Conservation (phyloP, 202 grass and related monocot species). For the Musa balbisiana region DNA sequence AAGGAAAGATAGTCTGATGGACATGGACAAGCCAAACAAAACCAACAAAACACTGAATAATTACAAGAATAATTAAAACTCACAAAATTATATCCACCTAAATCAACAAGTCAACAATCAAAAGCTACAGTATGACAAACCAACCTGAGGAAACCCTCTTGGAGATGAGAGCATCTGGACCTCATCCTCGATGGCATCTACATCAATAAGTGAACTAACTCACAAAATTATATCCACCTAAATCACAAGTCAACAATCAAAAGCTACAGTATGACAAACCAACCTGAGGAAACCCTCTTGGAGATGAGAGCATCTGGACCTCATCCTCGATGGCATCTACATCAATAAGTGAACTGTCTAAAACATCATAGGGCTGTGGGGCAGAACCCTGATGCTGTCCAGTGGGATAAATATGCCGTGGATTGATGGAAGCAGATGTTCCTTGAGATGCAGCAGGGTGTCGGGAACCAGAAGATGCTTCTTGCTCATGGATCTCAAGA, state of each 20-base stretch:
- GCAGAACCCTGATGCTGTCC: background rate
- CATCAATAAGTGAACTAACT: constrained; percentile 40
- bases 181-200: constrained; percentile 56
- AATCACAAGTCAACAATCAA: background rate
- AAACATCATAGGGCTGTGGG: background rate
- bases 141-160: constrained; percentile 40
- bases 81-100: background rate
- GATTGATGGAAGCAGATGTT: background rate
- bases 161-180: constrained; percentile 36
- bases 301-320: constrained; percentile 34
- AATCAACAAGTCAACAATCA: background rate
- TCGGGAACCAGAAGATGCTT: background rate
- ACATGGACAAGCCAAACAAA: background rate
- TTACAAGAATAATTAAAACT: background rate
- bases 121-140: background rate
- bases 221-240: background rate
- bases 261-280: background rate
- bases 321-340: constrained; percentile 58
- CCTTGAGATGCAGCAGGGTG: background rate
- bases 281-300: constrained; percentile 43
- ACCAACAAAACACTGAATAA: background rate
- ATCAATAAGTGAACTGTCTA: constrained; percentile 40
- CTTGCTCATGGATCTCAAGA: background rate
- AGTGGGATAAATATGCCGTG: background rate
- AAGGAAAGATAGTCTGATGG: background rate